Conservation (phyloP, 1,284 basidiomycete species). For the Pyrrhoderma noxium region DNA sequence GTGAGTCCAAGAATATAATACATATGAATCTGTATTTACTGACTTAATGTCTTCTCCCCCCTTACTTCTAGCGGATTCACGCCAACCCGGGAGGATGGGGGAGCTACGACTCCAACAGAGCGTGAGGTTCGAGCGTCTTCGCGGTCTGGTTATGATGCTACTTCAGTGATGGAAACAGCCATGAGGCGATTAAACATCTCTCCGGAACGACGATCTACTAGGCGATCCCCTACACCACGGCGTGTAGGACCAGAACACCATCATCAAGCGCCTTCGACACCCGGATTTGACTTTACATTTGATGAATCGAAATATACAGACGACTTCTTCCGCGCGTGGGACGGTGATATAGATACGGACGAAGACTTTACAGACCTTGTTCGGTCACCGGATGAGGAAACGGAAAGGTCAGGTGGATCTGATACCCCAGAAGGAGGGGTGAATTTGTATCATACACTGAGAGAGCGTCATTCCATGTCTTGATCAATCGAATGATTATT, state of each 20-base stretch:
- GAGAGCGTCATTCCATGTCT: slow-evolving; percentile 15
- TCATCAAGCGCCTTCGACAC: neutral
- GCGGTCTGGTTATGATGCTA: slow-evolving; percentile 1
- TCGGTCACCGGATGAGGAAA: slow-evolving; percentile 10
- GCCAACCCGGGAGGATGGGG: slow-evolving; percentile 16
- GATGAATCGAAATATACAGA: slow-evolving; percentile 18
- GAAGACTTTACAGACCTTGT: slow-evolving; percentile 17
- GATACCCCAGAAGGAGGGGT: neutral
- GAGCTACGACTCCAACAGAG: slow-evolving; percentile 16
- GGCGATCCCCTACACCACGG: slow-evolving; percentile 15
- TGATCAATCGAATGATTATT: slow-evolving; percentile 1
- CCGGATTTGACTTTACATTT: slow-evolving; percentile 16
- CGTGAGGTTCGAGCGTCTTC: slow-evolving; percentile 6
- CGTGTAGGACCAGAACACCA: slow-evolving; percentile 3
- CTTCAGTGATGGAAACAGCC: neutral
- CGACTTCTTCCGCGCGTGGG: slow-evolving; percentile 17
- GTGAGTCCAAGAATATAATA: slow-evolving; percentile 5
- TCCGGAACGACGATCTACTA: slow-evolving; percentile 4
- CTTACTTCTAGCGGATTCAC: slow-evolving; percentile 14
- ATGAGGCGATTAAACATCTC: slow-evolving; percentile 14
- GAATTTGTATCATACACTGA: slow-evolving; percentile 17
- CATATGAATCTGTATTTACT: slow-evolving; percentile 1
- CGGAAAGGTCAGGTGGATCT: neutral
- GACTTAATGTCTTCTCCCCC: neutral
- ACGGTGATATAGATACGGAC: slow-evolving; percentile 18